phyloP scores from a whole-genome alignment of 768 basidiomycete species.

The Chalciporus chontae region DNA sequence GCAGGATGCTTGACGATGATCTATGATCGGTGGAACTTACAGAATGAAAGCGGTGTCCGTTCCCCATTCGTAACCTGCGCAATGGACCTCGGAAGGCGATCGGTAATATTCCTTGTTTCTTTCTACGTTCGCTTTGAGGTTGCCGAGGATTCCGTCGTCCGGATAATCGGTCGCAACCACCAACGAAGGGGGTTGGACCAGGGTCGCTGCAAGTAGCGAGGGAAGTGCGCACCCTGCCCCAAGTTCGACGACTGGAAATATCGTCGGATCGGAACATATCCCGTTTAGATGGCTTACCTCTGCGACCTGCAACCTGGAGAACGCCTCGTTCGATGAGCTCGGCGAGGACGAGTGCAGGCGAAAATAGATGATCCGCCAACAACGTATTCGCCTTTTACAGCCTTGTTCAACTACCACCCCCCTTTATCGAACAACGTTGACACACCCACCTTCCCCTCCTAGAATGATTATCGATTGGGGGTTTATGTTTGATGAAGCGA shows the following conservation, averaged over 20 bases:
- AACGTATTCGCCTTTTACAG: conserved; percentile 58
- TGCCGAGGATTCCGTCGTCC: conserved; percentile 55
- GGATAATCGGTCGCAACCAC: conserved; percentile 70
- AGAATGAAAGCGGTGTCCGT: conserved; percentile 41
- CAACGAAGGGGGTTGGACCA: conserved; percentile 42
- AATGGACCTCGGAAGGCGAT: conserved; percentile 40
- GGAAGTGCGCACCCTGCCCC: conserved; percentile 69
- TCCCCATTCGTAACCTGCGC: conserved; percentile 65
- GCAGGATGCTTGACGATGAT: conserved; percentile 1
- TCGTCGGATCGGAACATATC: background rate
- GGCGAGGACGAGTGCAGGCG: conserved; percentile 61
- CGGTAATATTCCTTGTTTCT: conserved; percentile 41
- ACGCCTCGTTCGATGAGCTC: conserved; percentile 59
- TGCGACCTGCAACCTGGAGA: conserved; percentile 39
- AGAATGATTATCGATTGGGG: conserved; percentile 2
- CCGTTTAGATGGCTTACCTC: conserved; percentile 32
- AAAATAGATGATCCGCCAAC: conserved; percentile 72
- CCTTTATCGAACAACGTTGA: conserved; percentile 7
- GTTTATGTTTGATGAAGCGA: conserved; percentile 2
- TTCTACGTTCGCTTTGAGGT: conserved; percentile 52
- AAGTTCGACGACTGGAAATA: conserved; percentile 58
- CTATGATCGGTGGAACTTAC: conserved; percentile 34
- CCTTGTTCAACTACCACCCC: background rate
- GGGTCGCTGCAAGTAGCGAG: conserved; percentile 53
- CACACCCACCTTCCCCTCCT: conserved; percentile 59